Evolutionary conservation across 768 basidiomycete genomes (phyloP).

Genomic region (Hemileccinum impolitum): DNA sequence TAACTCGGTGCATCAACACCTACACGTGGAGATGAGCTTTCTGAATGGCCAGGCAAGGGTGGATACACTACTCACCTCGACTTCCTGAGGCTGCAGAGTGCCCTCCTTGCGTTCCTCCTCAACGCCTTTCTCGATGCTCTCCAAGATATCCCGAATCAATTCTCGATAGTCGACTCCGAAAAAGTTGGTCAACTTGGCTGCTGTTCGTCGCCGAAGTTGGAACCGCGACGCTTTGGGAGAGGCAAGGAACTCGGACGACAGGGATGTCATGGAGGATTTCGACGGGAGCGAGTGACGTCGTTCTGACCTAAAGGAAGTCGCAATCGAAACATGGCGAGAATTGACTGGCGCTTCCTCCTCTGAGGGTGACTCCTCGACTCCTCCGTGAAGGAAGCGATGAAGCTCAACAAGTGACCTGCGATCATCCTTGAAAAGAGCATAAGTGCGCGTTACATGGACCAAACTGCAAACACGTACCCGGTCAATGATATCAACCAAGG

Average conservation of each 20-base stretch:
- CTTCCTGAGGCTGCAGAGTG: slow-evolving; percentile 62
- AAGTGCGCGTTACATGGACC: not conserved
- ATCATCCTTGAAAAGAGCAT: slow-evolving; percentile 57
- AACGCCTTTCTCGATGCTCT: slow-evolving; percentile 75
- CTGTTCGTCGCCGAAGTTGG: slow-evolving; percentile 67
- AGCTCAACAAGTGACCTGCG: slow-evolving; percentile 69
- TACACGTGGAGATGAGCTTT: slow-evolving; percentile 24
- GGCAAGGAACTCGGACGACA: slow-evolving; percentile 48
- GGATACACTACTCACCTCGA: slow-evolving; percentile 54
- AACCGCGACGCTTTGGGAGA: slow-evolving; percentile 45
- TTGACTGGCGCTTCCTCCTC: slow-evolving; percentile 15
- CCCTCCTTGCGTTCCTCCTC: slow-evolving; percentile 67
- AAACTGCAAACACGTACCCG: slow-evolving; percentile 47
- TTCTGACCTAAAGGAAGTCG: slow-evolving; percentile 49
- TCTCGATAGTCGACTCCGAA: slow-evolving; percentile 85
- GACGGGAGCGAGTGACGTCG: slow-evolving; percentile 70
- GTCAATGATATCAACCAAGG: slow-evolving; percentile 77
- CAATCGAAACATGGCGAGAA: slow-evolving; percentile 30
- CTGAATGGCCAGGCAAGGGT: not conserved
- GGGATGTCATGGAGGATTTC: slow-evolving; percentile 57
- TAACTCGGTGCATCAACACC: slow-evolving; percentile 45
- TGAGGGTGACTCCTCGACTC: slow-evolving; percentile 17
- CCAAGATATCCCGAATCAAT: slow-evolving; percentile 71
- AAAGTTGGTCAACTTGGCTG: slow-evolving; percentile 83
- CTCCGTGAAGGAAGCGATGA: slow-evolving; percentile 59